A percentile compares a stretch with the other conserved stretches of the same genome.
phyloP scores from a whole-genome alignment of 2,329 filamentous ascomycete genomes.

The Penicillium expansum region DNA sequence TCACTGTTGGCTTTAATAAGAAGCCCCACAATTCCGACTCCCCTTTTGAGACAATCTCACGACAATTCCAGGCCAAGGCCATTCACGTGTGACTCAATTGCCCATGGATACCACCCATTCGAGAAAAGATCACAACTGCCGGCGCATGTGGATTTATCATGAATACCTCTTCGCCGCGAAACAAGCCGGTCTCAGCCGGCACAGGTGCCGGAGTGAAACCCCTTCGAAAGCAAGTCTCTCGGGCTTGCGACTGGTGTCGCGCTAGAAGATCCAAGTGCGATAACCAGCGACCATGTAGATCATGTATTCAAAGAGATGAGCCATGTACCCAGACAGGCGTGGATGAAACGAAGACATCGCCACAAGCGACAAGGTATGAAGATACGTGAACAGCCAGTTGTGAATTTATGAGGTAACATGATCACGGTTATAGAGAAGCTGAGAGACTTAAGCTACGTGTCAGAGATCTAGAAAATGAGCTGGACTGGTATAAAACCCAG shows the following conservation, averaged over 20 bases:
- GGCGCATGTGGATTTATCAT: background rate
- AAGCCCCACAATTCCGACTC: background rate
- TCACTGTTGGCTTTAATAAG: background rate
- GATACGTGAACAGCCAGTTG: background rate
- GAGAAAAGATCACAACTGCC: too few species aligned
- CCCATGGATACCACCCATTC: background rate
- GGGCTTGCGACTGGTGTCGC: background rate
- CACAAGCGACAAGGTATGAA: background rate
- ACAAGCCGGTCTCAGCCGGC: background rate
- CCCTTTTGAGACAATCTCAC: too few species aligned
- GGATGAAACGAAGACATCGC: background rate
- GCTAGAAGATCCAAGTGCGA: background rate
- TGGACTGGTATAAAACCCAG: background rate
- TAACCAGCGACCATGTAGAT: background rate
- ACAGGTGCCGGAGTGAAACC: background rate
- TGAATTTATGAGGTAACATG: background rate
- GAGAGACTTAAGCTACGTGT: background rate
- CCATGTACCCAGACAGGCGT: background rate
- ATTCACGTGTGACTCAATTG: background rate
- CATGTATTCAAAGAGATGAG: background rate
- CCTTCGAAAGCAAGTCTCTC: background rate
- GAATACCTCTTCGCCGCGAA: background rate
- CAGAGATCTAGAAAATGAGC: background rate
- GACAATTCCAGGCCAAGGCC: background rate
- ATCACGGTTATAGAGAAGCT: background rate